These are phyloP conservation scores for Hypoxylon sp. DNA, from an alignment of 2,329 filamentous ascomycete genomes.

Conservation along the genomic window DNA sequence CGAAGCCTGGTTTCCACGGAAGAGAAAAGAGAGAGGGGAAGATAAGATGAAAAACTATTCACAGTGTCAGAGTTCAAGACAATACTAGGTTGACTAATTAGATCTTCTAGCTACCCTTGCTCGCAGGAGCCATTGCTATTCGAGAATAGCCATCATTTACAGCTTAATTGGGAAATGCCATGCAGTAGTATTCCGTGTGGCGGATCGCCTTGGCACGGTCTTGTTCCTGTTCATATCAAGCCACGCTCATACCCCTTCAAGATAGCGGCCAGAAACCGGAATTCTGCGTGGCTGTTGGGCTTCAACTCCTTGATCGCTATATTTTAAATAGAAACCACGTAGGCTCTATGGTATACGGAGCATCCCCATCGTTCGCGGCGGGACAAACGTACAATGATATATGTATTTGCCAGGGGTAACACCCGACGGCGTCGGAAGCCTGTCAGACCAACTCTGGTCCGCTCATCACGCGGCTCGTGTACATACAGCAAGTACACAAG, in stretches of 20 bases:
- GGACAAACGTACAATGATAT: conserved; percentile 10
- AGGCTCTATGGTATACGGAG: background rate
- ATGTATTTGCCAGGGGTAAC: conserved; percentile 32
- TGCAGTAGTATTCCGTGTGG: background rate
- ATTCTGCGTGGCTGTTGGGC: no score
- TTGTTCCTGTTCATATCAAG: no score
- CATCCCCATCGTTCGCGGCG: conserved; percentile 22
- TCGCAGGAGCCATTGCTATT: conserved; percentile 30
- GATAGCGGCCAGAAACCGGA: no score
- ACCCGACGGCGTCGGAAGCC: conserved; percentile 32
- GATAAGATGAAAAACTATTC: background rate
- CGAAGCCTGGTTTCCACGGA: background rate
- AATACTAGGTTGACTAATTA: conserved; percentile 26
- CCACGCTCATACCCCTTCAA: background rate
- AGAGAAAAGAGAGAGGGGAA: background rate
- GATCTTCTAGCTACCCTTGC: conserved; percentile 30
- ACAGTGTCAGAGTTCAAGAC: background rate
- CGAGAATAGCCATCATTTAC: conserved; percentile 29
- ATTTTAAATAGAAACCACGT: no score
- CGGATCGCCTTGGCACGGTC: background rate
- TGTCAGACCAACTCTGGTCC: conserved; percentile 17
- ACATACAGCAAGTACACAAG: conserved; percentile 1
- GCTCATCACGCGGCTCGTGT: conserved; percentile 7
- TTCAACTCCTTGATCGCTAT: no score
- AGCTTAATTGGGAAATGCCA: conserved; percentile 31